These are phyloP conservation scores for Leptographium wingfieldii DNA, from an alignment of 2,329 filamentous ascomycete genomes.

Conservation along the genomic window DNA sequence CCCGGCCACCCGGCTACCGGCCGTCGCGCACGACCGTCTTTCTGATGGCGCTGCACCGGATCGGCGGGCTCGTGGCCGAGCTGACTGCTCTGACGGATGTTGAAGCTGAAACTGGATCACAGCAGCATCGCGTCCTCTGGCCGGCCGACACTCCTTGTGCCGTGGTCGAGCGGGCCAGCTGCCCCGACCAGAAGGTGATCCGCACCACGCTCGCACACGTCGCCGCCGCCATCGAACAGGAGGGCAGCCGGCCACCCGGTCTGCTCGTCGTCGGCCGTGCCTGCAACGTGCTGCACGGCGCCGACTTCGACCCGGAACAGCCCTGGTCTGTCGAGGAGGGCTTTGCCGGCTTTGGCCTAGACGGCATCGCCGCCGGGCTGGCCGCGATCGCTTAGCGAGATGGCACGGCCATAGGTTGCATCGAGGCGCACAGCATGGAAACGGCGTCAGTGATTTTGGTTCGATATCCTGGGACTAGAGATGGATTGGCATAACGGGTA, in stretches of 20 bases:
- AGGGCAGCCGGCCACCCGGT: constrained; percentile 81
- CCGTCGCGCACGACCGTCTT: constrained; percentile 76
- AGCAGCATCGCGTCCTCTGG: constrained; percentile 39
- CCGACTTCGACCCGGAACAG: neutral
- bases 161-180: constrained; percentile 86
- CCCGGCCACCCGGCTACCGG: constrained; percentile 69
- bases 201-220: constrained; percentile 73
- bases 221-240: constrained; percentile 69
- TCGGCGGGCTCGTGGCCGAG: constrained; percentile 59
- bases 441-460: neutral
- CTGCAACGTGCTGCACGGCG: constrained; percentile 61
- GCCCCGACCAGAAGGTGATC: constrained; percentile 86
- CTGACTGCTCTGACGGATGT: constrained; percentile 38
- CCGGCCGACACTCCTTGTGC: constrained; percentile 74
- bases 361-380: neutral
- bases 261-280: constrained; percentile 74
- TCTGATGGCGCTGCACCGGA: constrained; percentile 85
- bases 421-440: neutral
- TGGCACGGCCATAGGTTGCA: neutral
- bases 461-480: neutral
- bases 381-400: neutral
- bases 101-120: constrained; percentile 10
- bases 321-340: constrained; percentile 13
- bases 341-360: constrained; percentile 9
- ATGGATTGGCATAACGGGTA: neutral